Base-by-base conservation (phyloP, 192 early-diverging fungal species). In the Podila horticola region DNA sequence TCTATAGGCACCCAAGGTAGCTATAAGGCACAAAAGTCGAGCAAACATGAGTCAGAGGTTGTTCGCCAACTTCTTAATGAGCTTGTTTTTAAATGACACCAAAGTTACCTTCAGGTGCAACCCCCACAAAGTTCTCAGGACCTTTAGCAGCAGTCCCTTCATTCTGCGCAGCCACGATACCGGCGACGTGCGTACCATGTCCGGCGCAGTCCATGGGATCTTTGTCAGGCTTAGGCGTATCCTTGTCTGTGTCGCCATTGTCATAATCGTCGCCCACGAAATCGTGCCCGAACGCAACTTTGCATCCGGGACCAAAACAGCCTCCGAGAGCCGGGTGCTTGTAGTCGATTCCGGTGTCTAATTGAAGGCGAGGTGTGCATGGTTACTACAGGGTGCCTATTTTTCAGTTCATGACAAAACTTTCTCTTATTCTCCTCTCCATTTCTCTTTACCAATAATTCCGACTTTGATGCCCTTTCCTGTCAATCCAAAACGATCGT, bases 1-100 rank as follows among this genome's bases (percentile, higher is more conserved):
- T 69, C 95, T 86, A 83, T 94, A 98, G 10, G 88, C 88, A 15
- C 93, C 93, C 38, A 97, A 77, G 3, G 85, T 93, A n/a, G 88
- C 83, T 84, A 71, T 36, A 30, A 31, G 41, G 1, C 11, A 17
- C 41, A 45, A 45, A 45, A 45, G 41, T 45, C 11, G 41, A 45
- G 15, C 13, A 45, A 45, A 45, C 41, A 45, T 45, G 15, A 17
- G 15, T 45, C 15, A 45, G 41, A 45, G 41, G 41, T 45, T 12
- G 41, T 45, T 45, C 15, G 15, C 1, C 17, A 30, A 10, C 62
- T 29, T 34, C 22, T 45, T 12, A 24, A 67, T 45, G 41, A 45
- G 0, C 12, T 8, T 45, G 11, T 3, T 15, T 3, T 45, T 15
- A 45, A 41, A 45, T 45, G 13, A 45, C 0, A 2, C 1, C 15